Evolutionary conservation across 78 protist genomes (phyloP), one percentile per base, ranked within the genome.

Genomic region (Acrasis kona): DNA sequence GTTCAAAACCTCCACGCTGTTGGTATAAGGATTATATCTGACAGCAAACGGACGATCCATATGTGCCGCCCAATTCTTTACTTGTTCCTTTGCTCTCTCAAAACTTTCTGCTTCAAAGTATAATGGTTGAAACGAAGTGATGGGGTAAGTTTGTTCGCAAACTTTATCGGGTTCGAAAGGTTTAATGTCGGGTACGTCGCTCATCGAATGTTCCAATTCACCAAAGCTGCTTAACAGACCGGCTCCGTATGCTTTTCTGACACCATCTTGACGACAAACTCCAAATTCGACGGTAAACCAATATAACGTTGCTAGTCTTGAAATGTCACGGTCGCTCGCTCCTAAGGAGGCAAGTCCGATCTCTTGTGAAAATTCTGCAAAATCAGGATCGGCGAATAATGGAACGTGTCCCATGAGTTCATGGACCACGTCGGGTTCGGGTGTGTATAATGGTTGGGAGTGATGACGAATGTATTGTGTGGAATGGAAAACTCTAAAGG

Each of bases 281-380:
- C 97, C 97, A 81, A 92, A 94, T 85, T 94, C 97, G 19, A 94
- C 89, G 2, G 93, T 80, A 80, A 91, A 93, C 97, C 97, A 93
- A 77, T 91, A 93, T 77, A 81, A 76, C 41, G 91, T 84, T 57
- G 94, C 85, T 12, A 95, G 79, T 68, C 77, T 40, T 58, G 72
- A 69, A 27, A 95, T 84, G 66, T 80, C 93, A 28, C 89, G 96
- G 74, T 95, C 98, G 1, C 84, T 42, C 6, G 94, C 98, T 41
- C 98, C 98, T 29, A 95, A 74, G 2, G 92, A 85, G 0, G 94
- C 92, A 37, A 95, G 36, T 5, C 98, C 98, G 72, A 95, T 91
- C 10, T 82, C 81, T 70, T 95, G 98, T 31, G 86, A 69, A 57
- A 95, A 92, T 19, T 84, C 93, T 32, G 98, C 98, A 73, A 95